Conservation (phyloP, 148 eudicot genomes). For the Spergularia marina region DNA sequence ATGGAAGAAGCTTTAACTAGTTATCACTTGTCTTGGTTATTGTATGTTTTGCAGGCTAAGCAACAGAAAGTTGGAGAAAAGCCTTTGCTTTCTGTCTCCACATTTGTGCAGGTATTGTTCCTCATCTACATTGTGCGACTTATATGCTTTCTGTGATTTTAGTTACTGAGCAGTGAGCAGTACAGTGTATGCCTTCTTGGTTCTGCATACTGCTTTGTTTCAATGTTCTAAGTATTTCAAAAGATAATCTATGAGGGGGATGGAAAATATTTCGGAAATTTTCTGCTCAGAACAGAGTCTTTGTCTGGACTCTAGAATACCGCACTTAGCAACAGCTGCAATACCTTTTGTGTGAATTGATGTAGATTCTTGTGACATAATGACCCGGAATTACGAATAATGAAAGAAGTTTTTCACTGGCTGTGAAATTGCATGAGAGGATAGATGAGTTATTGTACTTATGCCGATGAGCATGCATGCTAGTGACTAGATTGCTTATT, state of each 20-base stretch:
- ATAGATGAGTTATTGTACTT: not conserved
- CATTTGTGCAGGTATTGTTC: slow-evolving; percentile 59
- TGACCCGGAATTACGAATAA: too few relatives aligned
- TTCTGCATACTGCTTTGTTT: not conserved
- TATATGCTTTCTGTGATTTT: slow-evolving; percentile 5
- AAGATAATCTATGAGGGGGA: not conserved
- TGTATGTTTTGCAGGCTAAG: slow-evolving; percentile 50
- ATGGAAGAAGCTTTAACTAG: not conserved
- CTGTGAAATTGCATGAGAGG: not conserved
- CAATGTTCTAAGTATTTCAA: not conserved
- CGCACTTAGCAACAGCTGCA: too few relatives aligned
- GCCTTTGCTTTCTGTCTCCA: slow-evolving; percentile 71
- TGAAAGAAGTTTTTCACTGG: too few relatives aligned
- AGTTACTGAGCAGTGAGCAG: slow-evolving; percentile 4
- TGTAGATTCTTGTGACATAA: too few relatives aligned
- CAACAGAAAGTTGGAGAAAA: slow-evolving; percentile 79
- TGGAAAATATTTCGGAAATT: not conserved
- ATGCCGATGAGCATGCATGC: not conserved
- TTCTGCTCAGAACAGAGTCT: not conserved
- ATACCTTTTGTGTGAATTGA: too few relatives aligned
- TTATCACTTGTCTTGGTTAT: not conserved
- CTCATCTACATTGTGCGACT: not conserved
- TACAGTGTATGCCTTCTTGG: not conserved
- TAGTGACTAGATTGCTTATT: not conserved
- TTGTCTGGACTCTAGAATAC: too few relatives aligned